Evolutionary conservation across 805 yeast species (phyloP).

Genomic region (Metschnikowia kofuensis): DNA sequence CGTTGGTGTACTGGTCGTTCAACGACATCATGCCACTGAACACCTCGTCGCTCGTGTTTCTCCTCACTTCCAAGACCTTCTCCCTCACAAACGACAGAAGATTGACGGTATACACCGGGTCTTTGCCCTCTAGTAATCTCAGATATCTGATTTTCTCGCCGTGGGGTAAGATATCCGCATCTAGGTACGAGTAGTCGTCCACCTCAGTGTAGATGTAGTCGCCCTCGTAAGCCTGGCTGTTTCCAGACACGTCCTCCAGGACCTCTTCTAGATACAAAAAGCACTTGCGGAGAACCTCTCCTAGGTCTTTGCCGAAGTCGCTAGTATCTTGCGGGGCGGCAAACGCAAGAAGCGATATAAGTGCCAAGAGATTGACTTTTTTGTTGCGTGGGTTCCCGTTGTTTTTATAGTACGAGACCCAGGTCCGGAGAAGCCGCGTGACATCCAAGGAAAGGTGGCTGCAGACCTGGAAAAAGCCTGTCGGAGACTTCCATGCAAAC

Average conservation of each 20-base stretch:
- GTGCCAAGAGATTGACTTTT: constrained; percentile 64
- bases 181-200: constrained; percentile 40
- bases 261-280: constrained; percentile 67
- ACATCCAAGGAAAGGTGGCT: constrained; percentile 26
- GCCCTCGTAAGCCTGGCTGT: constrained; percentile 35
- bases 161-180: constrained; percentile 39
- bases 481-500: constrained; percentile 33
- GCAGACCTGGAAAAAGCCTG: constrained; percentile 32
- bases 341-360: constrained; percentile 47
- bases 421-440: constrained; percentile 25
- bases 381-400: constrained; percentile 74
- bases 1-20: constrained; percentile 35
- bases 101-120: constrained; percentile 43
- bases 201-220: constrained; percentile 40
- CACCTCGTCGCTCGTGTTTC: constrained; percentile 23
- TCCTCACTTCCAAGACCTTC: constrained; percentile 26
- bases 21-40: constrained; percentile 36
- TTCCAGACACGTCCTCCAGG: constrained; percentile 48
- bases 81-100: constrained; percentile 43
- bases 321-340: constrained; percentile 24
- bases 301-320: constrained; percentile 19
- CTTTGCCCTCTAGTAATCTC: constrained; percentile 27
- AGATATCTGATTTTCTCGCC: constrained; percentile 42
- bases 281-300: constrained; percentile 28
- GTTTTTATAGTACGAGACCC: constrained; percentile 44